phyloP scores from a whole-genome alignment of 306 rosid species.

The Cucurbita ficifolia region DNA sequence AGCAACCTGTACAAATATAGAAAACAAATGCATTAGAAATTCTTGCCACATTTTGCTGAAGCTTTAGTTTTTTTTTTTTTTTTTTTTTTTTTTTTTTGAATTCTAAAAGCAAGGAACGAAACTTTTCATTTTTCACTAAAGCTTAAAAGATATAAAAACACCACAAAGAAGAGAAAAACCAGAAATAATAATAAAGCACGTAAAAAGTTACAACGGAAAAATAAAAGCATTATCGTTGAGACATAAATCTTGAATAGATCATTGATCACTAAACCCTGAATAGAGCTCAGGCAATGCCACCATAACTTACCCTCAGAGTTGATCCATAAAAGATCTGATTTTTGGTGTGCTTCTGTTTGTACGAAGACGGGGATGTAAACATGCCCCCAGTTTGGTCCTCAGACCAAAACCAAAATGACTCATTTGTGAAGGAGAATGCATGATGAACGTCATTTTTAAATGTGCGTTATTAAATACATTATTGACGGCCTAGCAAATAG shows the following conservation, averaged over 20 bases:
- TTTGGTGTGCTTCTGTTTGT: not conserved
- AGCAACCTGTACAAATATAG: conserved; percentile 32
- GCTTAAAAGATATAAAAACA: too few species aligned
- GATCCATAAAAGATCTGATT: not conserved
- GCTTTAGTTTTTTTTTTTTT: not conserved
- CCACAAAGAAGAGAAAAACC: too few species aligned
- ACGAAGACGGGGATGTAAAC: not conserved
- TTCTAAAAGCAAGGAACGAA: too few species aligned
- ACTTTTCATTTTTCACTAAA: too few species aligned
- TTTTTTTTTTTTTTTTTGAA: too few species aligned
- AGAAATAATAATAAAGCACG: too few species aligned
- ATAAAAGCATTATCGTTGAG: too few species aligned
- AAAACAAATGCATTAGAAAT: not conserved
- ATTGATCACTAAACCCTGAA: not conserved
- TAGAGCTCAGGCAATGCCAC: not conserved
- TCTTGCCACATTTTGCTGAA: not conserved
- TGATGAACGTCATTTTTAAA: not conserved
- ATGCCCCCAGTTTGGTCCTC: not conserved
- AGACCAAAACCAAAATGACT: not conserved
- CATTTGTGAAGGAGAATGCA: not conserved
- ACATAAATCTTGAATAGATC: not conserved
- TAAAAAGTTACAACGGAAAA: too few species aligned
- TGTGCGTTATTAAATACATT: not conserved
- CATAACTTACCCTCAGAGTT: not conserved
- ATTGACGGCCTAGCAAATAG: not conserved